Evolutionary conservation across 2,329 filamentous ascomycete species (phyloP).

Genomic region (Arthroderma sp.): DNA sequence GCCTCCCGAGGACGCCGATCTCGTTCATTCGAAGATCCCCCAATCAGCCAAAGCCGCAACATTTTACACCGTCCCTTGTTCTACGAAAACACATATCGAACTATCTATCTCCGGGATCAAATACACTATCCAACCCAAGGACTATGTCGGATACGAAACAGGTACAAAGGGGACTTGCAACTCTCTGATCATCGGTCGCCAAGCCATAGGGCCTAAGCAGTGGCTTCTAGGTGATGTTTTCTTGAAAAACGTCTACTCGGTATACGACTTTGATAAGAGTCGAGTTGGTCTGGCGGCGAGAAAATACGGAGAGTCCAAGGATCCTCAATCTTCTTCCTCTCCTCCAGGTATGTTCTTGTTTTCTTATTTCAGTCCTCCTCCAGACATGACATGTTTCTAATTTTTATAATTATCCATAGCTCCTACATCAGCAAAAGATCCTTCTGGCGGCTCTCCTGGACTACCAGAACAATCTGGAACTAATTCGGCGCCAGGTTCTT

Average conservation of each 20-base stretch:
- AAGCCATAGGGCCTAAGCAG: slow-evolving; percentile 48
- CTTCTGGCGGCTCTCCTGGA: not conserved
- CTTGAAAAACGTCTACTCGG: slow-evolving; percentile 76
- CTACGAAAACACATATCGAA: slow-evolving; percentile 48
- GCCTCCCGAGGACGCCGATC: slow-evolving; percentile 52
- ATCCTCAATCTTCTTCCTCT: not conserved
- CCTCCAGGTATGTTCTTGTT: not conserved
- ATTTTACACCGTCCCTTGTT: slow-evolving; percentile 62
- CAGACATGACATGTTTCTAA: slow-evolving; percentile 4
- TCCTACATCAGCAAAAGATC: not conserved
- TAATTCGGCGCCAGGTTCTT: not conserved
- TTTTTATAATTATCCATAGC: not conserved
- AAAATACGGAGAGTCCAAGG: not conserved
- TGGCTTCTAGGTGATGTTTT: slow-evolving; percentile 84
- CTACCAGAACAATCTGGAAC: not conserved
- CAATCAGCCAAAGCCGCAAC: slow-evolving; percentile 38
- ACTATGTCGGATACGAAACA: slow-evolving; percentile 48
- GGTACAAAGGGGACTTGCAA: slow-evolving; percentile 32
- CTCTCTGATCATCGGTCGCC: slow-evolving; percentile 63
- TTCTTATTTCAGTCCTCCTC: not conserved
- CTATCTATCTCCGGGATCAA: slow-evolving; percentile 56
- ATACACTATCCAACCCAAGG: slow-evolving; percentile 55
- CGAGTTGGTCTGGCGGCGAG: slow-evolving; percentile 23
- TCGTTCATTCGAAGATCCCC: slow-evolving; percentile 56
- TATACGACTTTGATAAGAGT: slow-evolving; percentile 61